phyloP scores from a whole-genome alignment of 805 yeast genomes.

The Ascoidea rubescens region DNA sequence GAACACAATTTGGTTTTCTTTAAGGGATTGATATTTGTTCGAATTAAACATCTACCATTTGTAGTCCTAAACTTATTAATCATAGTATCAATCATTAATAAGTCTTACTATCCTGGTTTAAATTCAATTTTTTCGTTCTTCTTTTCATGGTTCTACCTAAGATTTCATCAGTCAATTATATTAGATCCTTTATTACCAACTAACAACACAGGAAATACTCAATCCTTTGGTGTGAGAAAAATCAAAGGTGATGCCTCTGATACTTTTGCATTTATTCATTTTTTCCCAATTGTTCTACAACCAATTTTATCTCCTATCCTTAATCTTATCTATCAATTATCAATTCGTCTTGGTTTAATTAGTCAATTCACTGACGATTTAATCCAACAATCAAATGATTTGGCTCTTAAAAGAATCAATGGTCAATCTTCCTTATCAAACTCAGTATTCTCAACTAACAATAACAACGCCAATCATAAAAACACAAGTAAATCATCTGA shows the following conservation, averaged over 20 bases:
- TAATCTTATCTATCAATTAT: slow-evolving; percentile 23
- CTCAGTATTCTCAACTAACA: slow-evolving; percentile 4
- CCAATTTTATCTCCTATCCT: slow-evolving; percentile 39
- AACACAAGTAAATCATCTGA: slow-evolving; percentile 12
- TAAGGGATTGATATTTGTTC: slow-evolving; percentile 30
- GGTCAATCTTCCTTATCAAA: slow-evolving; percentile 6
- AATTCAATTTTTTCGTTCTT: slow-evolving; percentile 32
- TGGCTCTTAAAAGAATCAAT: slow-evolving; percentile 47
- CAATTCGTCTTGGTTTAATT: slow-evolving; percentile 31
- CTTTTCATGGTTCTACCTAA: slow-evolving; percentile 59
- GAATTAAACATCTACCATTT: slow-evolving; percentile 56
- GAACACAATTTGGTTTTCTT: slow-evolving; percentile 40
- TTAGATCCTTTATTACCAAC: slow-evolving; percentile 42
- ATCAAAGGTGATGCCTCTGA: slow-evolving; percentile 81
- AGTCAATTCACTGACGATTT: slow-evolving; percentile 55
- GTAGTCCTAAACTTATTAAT: slow-evolving; percentile 19
- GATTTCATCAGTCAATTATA: slow-evolving; percentile 57
- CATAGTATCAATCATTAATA: slow-evolving; percentile 15
- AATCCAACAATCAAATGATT: slow-evolving; percentile 58
- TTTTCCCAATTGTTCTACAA: slow-evolving; percentile 59
- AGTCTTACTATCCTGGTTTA: slow-evolving; percentile 6
- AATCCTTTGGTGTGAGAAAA: slow-evolving; percentile 16
- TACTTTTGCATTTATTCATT: slow-evolving; percentile 68
- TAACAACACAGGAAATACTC: slow-evolving; percentile 1
- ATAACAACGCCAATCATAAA: neutral